Evolutionary conservation across 208 protist species (phyloP), one percentile per base, ranked within the genome.

Genomic region (Leptomonas pyrrhocoris): DNA sequence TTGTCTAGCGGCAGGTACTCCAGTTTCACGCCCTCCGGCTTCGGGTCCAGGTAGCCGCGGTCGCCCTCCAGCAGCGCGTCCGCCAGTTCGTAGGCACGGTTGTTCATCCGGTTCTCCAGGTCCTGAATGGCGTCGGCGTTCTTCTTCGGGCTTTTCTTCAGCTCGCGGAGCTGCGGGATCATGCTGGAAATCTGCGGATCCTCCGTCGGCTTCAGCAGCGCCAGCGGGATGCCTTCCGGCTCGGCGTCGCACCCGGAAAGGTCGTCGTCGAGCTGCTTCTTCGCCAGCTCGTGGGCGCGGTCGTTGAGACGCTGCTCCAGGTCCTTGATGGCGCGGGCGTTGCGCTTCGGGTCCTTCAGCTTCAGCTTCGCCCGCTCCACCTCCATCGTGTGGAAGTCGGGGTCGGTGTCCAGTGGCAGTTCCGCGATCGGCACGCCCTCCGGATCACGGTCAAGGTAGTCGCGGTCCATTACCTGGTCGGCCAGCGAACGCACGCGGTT

Each of bases 91-190:
- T 90, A 83, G 25, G 85, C 80, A 13, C 88, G 77, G 67, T 86
- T 90, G 80, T 95, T 93, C 86, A 95, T 90, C 40, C 60, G 48
- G 21, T 89, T 72, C 77, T 94, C 85, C 34, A 93, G 25, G 9
- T 86, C 42, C 48, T 69, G 60, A 36, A 86, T 79, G 30, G 45
- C 65, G 18, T 66, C 70, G 21, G 65, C 73, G 59, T 86, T 86
- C 43, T 59, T 51, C 34, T 57, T 73, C 21, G 68, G 61, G 27
- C 85, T 54, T 51, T 68, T 86, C 74, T 89, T 92, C 27, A 93
- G 80, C n/a, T 81, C 80, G 58, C 89, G 85, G 58, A 94, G 73
- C 56, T 85, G 67, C 30, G 77, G 82, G 46, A 92, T 81, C 78
- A 93, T 88, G 7, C 48, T 53, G 4, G 77, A 73, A 42, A 94